Base-by-base conservation (phyloP, 768 basidiomycete species). In the Lactarius sanguifluus region DNA sequence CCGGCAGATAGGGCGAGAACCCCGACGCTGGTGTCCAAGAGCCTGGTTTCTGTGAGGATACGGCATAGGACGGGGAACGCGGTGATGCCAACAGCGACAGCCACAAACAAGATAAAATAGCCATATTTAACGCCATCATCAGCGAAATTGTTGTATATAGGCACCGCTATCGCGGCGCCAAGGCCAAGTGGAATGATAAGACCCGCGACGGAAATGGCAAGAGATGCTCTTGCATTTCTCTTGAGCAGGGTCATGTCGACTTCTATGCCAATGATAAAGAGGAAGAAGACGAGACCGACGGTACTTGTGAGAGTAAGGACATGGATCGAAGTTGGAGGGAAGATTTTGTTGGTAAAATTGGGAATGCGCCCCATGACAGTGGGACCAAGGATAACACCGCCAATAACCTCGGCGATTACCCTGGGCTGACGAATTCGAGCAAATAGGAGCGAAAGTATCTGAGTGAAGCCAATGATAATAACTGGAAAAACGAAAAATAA, bases 351-450 rank as follows among this genome's bases (percentile, higher is more conserved):
- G 7, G 80, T 80, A 78, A 94, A 96, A 45, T 80, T 74, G 0
- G 91, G 92, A 65, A 94, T 92, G 32, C 85, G 86, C 3, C 92
- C 92, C 83, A 92, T 86, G 12, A 90, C 84, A 0, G 77, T 78
- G 0, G 77, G 78, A 50, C 94, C 95, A 13, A 98, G 82, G 25
- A 98, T 72, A 69, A 98, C 87, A 25, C 96, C 96, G 0, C 89
- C 93, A 63, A 98, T 85, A 66, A 97, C 90, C 75, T 98, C 96
- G 50, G 94, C 87, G 61, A 97, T 94, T 66, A 98, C 96, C n/a
- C 88, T 82, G 2, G 96, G 96, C 72, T 98, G 96, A 40, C 85
- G 86, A 41, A 96, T 85, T 63, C 82, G 86, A 9, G 79, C 75
- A 25, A 97, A 80, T 59, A 84, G 64, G 23, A 91, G 76, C 0